These are phyloP conservation scores for Stylosanthes scabra DNA, from an alignment of 331 rosid species.

Conservation along the genomic window DNA sequence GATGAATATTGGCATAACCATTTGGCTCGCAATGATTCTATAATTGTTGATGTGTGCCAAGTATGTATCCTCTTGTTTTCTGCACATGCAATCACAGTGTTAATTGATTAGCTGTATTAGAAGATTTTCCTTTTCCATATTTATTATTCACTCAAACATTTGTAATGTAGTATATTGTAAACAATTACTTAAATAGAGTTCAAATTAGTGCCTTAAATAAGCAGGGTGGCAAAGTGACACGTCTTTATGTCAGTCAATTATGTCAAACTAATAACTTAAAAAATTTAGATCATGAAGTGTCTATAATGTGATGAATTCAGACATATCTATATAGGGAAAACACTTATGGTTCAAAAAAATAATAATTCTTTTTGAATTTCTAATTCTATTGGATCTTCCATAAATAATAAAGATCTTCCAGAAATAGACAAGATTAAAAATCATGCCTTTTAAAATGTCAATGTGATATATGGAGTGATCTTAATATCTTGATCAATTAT, in stretches of 20 bases:
- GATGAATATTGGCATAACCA: conserved; percentile 98
- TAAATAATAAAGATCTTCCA: conserved; percentile 26
- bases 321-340: not conserved
- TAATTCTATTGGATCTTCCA: conserved; percentile 21
- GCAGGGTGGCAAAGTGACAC: conserved; percentile 17
- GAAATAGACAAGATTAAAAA: not conserved
- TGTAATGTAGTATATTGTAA: conserved; percentile 12
- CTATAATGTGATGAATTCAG: conserved; percentile 3
- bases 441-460: conserved; percentile 3
- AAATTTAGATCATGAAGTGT: conserved; percentile 11
- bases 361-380: not conserved
- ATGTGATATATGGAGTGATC: conserved; percentile 18
- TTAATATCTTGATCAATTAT: conserved; percentile 9
- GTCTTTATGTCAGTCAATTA: conserved; percentile 29
- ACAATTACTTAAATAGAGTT: conserved; percentile 21
- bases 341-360: not conserved
- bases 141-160: conserved; percentile 26
- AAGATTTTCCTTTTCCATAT: conserved; percentile 14
- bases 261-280: conserved; percentile 4
- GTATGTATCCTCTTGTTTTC: conserved; percentile 55
- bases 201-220: not conserved
- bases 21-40: conserved; percentile 95
- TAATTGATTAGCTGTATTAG: conserved; percentile 18
- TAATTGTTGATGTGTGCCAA: conserved; percentile 98
- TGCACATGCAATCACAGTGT: conserved; percentile 6